Conservation (phyloP, 176 grass and related monocot genomes). For the Olyra latifolia region DNA sequence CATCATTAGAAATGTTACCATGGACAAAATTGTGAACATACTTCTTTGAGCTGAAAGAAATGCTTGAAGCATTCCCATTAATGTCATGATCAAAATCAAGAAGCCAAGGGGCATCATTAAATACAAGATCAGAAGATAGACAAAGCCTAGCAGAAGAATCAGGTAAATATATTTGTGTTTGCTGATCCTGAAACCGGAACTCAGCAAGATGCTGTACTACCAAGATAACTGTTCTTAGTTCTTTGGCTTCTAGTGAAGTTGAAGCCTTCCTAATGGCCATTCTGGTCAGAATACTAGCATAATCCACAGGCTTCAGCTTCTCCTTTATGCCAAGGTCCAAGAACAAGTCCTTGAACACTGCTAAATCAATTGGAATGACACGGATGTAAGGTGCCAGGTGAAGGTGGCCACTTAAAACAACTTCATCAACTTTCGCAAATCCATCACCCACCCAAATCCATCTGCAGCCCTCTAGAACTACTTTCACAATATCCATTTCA, state of each 20-base stretch:
- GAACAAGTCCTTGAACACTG: conserved; percentile 91
- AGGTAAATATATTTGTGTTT: conserved; percentile 85
- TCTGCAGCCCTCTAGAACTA: conserved; percentile 82
- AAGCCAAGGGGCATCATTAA: conserved; percentile 97
- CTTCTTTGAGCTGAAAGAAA: conserved; percentile 55
- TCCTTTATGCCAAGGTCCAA: conserved; percentile 95
- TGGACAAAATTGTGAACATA: conserved; percentile 97
- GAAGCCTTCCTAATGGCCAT: conserved; percentile 79
- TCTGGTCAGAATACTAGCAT: conserved; percentile 81
- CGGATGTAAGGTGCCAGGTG: conserved; percentile 92
- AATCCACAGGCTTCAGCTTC: conserved; percentile 68
- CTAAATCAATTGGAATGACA: conserved; percentile 94
- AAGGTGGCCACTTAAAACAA: conserved; percentile 92
- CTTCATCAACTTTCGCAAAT: conserved; percentile 88
- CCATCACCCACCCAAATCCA: conserved; percentile 99
- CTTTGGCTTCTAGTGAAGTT: conserved; percentile 65
- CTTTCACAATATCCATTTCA: conserved; percentile 99
- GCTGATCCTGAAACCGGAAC: conserved; percentile 76
- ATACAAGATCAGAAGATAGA: conserved; percentile 87
- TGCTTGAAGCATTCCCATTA: conserved; percentile 47
- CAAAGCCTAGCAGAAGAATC: conserved; percentile 86
- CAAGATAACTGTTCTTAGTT: conserved; percentile 76
- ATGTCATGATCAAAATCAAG: conserved; percentile 65
- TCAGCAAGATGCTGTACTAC: conserved; percentile 89
- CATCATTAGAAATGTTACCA: conserved; percentile 94